Base-by-base conservation (phyloP, 768 basidiomycete genomes). In the Panellus pusillus region DNA sequence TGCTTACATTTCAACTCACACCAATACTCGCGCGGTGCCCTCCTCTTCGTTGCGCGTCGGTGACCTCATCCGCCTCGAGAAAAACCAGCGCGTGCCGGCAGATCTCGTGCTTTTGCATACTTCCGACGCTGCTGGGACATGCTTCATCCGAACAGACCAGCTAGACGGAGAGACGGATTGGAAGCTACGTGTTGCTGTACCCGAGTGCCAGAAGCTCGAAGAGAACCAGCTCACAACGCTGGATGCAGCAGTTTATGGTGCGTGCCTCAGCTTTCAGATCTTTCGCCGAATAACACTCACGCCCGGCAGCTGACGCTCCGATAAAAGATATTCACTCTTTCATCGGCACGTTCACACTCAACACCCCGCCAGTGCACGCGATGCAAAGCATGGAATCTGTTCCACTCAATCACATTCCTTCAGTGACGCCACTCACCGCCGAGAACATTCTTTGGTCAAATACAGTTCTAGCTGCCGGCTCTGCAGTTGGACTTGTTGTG, bases 91-190 rank as follows among this genome's bases (percentile, higher is more conserved):
- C 24, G 93, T 99, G 1, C 97, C 97, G 0, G 91, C 97, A 4
- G 97, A 99, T 66, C 78, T 98, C 64, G 82, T 98, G 9, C 77
- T 99, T 9, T 76, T 99, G 9, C 82, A 86, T 39, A 98, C 97
- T 0, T 87, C 86, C 4, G 96, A 99, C 63, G 72, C 83, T 3
- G 87, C 88, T 20, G 97, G 97, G 2, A 94, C 94, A 2, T 98
- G 96, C 68, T 99, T 98, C 70, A 92, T 99, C 57, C 82, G 97
- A 9, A 99, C 96, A 2, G 97, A 99, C 70, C 97, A 98, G 66
- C 78, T 99, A 27, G 97, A 99, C 60, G 97, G 97, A 39, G 97
- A 99, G 72, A 99, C 97, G 4, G 97, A 99, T 64, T 98, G 97
- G 97, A 99, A 99, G 68, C 75, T 98, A 44, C 83, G 91, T 4